Percentiles rank a stretch among this genome's conserved stretches.
Evolutionary conservation across 1,284 basidiomycete genomes (phyloP).

Genomic region (Porodaedalea pini): DNA sequence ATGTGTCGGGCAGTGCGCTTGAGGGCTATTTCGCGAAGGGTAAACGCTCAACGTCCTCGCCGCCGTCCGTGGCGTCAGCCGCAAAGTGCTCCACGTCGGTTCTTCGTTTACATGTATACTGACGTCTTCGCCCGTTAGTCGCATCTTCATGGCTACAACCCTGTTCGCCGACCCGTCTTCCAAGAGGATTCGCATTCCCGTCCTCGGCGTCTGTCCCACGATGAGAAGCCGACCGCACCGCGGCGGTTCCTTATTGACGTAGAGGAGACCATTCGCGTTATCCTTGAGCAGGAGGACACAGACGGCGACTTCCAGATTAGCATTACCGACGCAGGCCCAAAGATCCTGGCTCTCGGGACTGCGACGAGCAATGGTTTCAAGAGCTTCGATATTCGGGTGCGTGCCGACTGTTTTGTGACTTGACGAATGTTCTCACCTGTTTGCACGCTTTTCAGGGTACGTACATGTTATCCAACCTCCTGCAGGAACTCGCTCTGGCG

Average conservation of each 20-base stretch:
- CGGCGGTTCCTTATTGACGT: conserved; percentile 95
- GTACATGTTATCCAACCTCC: conserved; percentile 98
- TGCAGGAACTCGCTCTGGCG: conserved; percentile 98
- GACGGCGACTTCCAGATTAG: conserved; percentile 97
- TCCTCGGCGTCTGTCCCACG: conserved; percentile 79
- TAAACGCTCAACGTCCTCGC: background rate
- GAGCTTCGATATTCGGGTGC: conserved; percentile 88
- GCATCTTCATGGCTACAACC: conserved; percentile 61
- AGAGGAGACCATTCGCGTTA: conserved; percentile 96
- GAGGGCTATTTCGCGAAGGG: conserved; percentile 20
- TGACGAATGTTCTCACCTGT: conserved; percentile 10
- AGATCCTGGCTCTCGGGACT: conserved; percentile 93
- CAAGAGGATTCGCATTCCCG: conserved; percentile 71
- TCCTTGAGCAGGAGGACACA: conserved; percentile 97
- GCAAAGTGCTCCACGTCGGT: background rate
- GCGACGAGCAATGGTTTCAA: conserved; percentile 98
- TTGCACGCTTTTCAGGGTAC: conserved; percentile 68
- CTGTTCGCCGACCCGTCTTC: conserved; percentile 54
- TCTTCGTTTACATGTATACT: conserved; percentile 7
- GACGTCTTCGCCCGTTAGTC: conserved; percentile 38
- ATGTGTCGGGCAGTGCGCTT: conserved; percentile 4
- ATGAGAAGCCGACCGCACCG: conserved; percentile 71
- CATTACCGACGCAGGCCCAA: conserved; percentile 94
- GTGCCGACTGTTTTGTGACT: conserved; percentile 28
- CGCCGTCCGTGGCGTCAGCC: conserved; percentile 14